These are phyloP conservation scores for Lotus japonicus DNA, from an alignment of 306 rosid species.

Conservation along the genomic window DNA sequence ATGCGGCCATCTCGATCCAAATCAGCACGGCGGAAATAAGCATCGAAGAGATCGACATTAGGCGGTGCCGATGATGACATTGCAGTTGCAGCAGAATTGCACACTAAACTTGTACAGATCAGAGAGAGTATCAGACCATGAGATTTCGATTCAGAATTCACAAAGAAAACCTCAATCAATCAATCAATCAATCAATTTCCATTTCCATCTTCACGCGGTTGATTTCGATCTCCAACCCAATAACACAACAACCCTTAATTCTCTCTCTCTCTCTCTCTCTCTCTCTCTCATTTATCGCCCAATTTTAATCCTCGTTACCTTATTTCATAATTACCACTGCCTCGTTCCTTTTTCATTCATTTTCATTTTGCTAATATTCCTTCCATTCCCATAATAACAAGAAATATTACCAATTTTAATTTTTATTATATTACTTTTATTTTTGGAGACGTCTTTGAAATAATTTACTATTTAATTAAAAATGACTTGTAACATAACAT, in stretches of 20 bases:
- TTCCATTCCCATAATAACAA: too few relatives aligned
- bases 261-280: too few relatives aligned
- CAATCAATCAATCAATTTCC: not conserved
- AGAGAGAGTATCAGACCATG: not conserved
- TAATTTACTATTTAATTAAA: too few relatives aligned
- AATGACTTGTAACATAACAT: too few relatives aligned
- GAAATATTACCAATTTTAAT: too few relatives aligned
- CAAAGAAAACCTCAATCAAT: not conserved
- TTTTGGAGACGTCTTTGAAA: too few relatives aligned
- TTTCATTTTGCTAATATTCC: not conserved
- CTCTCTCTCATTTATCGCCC: not conserved
- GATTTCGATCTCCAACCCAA: constrained; percentile 2
- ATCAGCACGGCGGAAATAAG: constrained; percentile 90
- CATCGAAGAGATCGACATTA: constrained; percentile 96
- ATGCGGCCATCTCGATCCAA: constrained; percentile 96
- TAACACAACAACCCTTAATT: constrained; percentile 17
- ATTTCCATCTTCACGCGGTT: constrained; percentile 1
- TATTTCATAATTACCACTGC: constrained; percentile 35
- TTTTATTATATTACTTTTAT: too few relatives aligned
- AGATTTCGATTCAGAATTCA: not conserved
- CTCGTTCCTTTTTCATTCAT: not conserved
- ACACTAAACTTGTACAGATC: constrained; percentile 38
- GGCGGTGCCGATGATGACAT: constrained; percentile 55
- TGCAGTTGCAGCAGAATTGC: constrained; percentile 11
- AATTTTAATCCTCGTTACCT: constrained; percentile 11